These are phyloP conservation scores for Inga leiocalycina DNA, from an alignment of 306 rosid species.

Conservation along the genomic window DNA sequence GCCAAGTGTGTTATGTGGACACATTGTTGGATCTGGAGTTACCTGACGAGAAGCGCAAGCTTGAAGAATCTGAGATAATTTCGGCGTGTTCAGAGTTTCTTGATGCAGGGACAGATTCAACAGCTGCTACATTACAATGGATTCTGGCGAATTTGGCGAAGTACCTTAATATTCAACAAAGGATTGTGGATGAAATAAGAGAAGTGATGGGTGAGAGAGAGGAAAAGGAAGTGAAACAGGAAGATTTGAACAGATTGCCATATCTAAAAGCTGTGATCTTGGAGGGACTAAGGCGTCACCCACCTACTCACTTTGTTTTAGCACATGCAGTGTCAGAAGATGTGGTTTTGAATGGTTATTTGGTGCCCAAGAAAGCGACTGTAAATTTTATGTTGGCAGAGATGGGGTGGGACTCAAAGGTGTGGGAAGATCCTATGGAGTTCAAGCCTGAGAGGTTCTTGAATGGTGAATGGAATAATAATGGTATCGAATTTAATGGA, in stretches of 20 bases:
- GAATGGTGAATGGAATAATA: background rate
- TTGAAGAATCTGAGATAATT: background rate
- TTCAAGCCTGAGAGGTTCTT: conserved; percentile 51
- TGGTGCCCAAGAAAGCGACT: background rate
- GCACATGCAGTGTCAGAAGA: background rate
- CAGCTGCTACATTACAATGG: conserved; percentile 48
- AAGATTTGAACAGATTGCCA: conserved; percentile 22
- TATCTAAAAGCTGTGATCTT: background rate
- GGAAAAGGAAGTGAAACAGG: conserved; percentile 33
- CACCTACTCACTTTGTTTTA: background rate
- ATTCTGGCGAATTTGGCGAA: conserved; percentile 55
- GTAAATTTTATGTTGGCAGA: conserved; percentile 44
- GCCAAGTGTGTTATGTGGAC: conserved; percentile 33
- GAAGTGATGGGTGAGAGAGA: background rate
- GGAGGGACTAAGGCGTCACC: background rate
- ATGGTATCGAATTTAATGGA: background rate
- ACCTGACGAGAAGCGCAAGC: background rate
- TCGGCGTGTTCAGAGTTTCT: background rate
- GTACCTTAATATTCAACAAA: conserved; percentile 14
- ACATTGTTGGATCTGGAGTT: conserved; percentile 43
- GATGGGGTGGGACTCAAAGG: conserved; percentile 47
- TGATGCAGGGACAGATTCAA: conserved; percentile 39
- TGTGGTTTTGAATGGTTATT: background rate
- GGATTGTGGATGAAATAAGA: background rate
- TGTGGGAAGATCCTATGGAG: conserved; percentile 50